Evolutionary conservation across 2,329 filamentous ascomycete genomes (phyloP), one percentile per base, ranked within the genome.

Genomic region (Diaporthe velutina): DNA sequence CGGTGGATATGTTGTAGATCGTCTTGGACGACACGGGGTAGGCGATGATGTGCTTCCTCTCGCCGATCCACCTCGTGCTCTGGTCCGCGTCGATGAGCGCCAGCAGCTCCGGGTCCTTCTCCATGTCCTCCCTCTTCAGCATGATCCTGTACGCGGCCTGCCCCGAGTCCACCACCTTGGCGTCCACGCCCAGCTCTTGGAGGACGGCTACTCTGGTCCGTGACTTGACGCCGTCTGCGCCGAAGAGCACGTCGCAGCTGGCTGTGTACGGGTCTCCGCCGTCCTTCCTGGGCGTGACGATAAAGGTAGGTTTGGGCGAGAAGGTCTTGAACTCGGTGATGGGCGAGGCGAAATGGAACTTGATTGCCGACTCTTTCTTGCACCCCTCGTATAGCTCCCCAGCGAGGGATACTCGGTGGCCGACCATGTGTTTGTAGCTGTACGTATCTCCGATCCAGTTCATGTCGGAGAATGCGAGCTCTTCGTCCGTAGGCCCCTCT

Each of bases 1-100:
- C 85, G 2, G 91, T 92, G 17, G 89, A 91, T 54, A 93, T 82
- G 82, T 94, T 94, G 84, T 93, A 93, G 74, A 93, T 89, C 22
- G 87, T 86, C 79, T 93, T 91, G 77, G 87, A 87, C 72, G 89
- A 87, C 40, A 94, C 88, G 0, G 91, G 88, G 79, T 94, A 94
- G 1, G 90, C 91, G 79, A 94, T 93, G 76, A 93, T 90, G 77
- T 93, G 92, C 5, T 90, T 86, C 79, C 90, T 89, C 74, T 89
- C 88, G n/a, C 92, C 91, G 68, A 93, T 92, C 89, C 90, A 93
- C 52, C 92, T 86, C 2, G 88, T 89, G 0, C 90, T 91, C 9
- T 85, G 83, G 73, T 92, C 88, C 22, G 85, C 85, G 58, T 91
- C 86, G 17, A 93, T 84, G 5, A 94, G 85, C 0, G 82, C 85